A percentile compares a stretch with the other conserved stretches of the same genome.
Conservation (phyloP, 228 moss, liverwort and hornwort species). For the Sphagnum magellanicum region DNA sequence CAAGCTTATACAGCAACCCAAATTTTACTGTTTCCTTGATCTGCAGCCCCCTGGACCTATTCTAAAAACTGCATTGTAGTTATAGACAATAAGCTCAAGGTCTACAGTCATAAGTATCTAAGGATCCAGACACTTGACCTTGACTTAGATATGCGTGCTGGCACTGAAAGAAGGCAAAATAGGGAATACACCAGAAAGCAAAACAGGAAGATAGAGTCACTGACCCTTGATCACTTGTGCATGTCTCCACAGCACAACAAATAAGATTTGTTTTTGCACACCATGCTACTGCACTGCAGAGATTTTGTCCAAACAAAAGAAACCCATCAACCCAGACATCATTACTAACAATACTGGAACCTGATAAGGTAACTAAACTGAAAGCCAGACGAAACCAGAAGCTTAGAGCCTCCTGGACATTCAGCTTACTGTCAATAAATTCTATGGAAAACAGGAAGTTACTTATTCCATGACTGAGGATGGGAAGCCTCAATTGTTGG, state of each 20-base stretch:
- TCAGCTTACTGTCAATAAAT: too few relatives aligned
- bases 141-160: background rate
- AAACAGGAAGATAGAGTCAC: constrained; percentile 1
- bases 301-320: background rate
- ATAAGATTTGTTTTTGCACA: constrained; percentile 74
- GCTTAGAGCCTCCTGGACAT: too few relatives aligned
- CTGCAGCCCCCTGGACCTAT: background rate
- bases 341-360: background rate
- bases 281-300: constrained; percentile 84
- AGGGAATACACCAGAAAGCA: background rate
- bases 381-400: too few relatives aligned
- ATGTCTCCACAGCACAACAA: constrained; percentile 89
- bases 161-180: background rate
- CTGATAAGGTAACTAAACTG: background rate
- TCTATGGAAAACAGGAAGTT: background rate
- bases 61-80: background rate
- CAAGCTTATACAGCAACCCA: background rate
- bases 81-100: too few relatives aligned
- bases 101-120: too few relatives aligned
- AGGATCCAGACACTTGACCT: background rate
- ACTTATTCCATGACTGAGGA: background rate
- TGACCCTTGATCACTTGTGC: constrained; percentile 87
- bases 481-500: background rate
- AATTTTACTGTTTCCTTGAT: background rate
- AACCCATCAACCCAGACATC: background rate